Percentiles rank a stretch among this genome's conserved stretches.
phyloP scores from a whole-genome alignment of 1,139 yeast genomes.

The Candida glucosophila region DNA sequence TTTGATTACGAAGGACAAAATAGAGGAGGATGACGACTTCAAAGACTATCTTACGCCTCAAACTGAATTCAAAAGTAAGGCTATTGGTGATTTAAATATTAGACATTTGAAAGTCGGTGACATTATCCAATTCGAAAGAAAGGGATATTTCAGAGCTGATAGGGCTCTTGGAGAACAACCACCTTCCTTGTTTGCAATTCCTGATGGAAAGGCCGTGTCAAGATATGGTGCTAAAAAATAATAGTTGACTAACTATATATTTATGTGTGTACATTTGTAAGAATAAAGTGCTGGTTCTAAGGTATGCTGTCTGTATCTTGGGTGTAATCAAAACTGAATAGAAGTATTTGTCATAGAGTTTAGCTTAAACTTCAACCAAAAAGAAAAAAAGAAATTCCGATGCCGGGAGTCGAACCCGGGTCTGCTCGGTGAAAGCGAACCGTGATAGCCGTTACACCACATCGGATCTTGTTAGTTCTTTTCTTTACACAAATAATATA shows the following conservation, averaged over 20 bases:
- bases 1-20: conserved; percentile 81
- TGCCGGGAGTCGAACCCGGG: conserved; percentile 82
- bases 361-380: too few relatives aligned
- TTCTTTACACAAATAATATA: not conserved
- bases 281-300: too few relatives aligned
- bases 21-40: conserved; percentile 84
- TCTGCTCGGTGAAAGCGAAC: conserved; percentile 77
- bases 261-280: too few relatives aligned
- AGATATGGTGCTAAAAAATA: conserved; percentile 58
- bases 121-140: conserved; percentile 84
- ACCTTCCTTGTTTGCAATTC: conserved; percentile 76
- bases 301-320: too few relatives aligned
- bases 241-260: too few relatives aligned
- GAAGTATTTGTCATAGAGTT: too few relatives aligned
- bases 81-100: conserved; percentile 70
- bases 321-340: too few relatives aligned
- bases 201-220: conserved; percentile 85
- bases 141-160: conserved; percentile 84
- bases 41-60: conserved; percentile 78
- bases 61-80: conserved; percentile 70
- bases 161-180: conserved; percentile 43
- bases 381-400: conserved; percentile 46
- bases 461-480: conserved; percentile 37
- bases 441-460: conserved; percentile 79
- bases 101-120: conserved; percentile 69